Base-by-base conservation (phyloP, 1,284 basidiomycete species). In the Filobasidium uniguttulatum region DNA sequence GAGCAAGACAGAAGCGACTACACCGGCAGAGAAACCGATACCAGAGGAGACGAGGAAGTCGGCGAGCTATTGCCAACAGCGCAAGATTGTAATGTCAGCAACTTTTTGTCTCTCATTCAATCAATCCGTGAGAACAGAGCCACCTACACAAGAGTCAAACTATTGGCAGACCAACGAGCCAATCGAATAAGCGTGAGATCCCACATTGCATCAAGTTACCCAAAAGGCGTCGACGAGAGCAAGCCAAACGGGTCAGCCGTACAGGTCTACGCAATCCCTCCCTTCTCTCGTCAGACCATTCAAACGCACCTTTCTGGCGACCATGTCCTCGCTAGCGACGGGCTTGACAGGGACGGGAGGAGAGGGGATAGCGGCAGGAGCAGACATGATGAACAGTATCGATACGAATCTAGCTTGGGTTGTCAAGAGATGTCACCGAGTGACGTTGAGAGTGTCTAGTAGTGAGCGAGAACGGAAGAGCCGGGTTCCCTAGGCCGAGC, bases 111-210 rank as follows among this genome's bases (percentile, higher is more conserved):
- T n/a, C n/a, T n/a, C n/a, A 19, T 30, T 47, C 19, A 49, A 25
- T 38, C 53, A 44, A 57, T 26, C 10, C 8, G 26, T n/a, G 6
- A n/a, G n/a, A n/a, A n/a, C n/a, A n/a, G n/a, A 22, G 22, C 17
- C 35, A 85, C 85, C 58, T 74, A 90, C 86, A 69, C 88, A 91
- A 63, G 85, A 85, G 74, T 91, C 88, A 73, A 88, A 90, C 87
- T 91, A 49, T 3, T 5, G 19, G 36, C 26, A 35, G 36, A 50
- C 10, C 56, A 49, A 49, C 26, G 7, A 17, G 33, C 44, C 38
- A 33, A n/a, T 3, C 15, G 23, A 20, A 22, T 26, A 33, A 36
- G 31, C 19, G 19, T 33, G n/a, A 10, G 7, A 38, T 3, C 29
- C 10, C 26, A 17, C 15, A 28, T 28, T 30, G 20, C 10, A 14